phyloP scores from a whole-genome alignment of 306 rosid species.

The Citrullus amarus region DNA sequence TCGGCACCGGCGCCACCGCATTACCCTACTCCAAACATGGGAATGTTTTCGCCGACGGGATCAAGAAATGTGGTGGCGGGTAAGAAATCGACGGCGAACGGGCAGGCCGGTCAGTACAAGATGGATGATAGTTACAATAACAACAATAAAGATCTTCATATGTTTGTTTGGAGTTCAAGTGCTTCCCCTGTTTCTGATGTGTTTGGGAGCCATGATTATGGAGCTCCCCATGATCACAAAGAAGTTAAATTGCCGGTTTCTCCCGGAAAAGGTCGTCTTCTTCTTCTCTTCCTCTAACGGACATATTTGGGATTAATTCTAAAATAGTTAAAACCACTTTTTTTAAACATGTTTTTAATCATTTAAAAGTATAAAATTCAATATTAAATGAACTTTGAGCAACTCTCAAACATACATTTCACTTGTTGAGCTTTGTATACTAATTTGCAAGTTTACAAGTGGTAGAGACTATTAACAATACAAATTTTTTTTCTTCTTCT shows the following conservation, averaged over 20 bases:
- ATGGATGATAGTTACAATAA: conserved; percentile 21
- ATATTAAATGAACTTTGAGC: too few species aligned
- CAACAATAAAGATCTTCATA: conserved; percentile 50
- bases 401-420: too few species aligned
- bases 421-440: background rate
- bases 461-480: too few species aligned
- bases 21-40: conserved; percentile 75
- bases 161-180: conserved; percentile 90
- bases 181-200: conserved; percentile 78
- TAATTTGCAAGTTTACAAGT: too few species aligned
- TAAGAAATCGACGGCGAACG: conserved; percentile 33
- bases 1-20: conserved; percentile 23
- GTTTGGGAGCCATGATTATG: conserved; percentile 55
- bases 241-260: conserved; percentile 52
- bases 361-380: too few species aligned
- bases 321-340: too few species aligned
- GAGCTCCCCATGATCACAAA: conserved; percentile 42
- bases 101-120: conserved; percentile 26
- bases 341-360: too few species aligned
- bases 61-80: conserved; percentile 22
- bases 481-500: background rate
- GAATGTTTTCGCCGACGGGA: conserved; percentile 60
- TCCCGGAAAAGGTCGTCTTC: conserved; percentile 63
- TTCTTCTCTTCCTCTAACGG: too few species aligned
- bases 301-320: too few species aligned